Conservation (phyloP, 2,329 filamentous ascomycete genomes). For the Fusarium sp. region DNA sequence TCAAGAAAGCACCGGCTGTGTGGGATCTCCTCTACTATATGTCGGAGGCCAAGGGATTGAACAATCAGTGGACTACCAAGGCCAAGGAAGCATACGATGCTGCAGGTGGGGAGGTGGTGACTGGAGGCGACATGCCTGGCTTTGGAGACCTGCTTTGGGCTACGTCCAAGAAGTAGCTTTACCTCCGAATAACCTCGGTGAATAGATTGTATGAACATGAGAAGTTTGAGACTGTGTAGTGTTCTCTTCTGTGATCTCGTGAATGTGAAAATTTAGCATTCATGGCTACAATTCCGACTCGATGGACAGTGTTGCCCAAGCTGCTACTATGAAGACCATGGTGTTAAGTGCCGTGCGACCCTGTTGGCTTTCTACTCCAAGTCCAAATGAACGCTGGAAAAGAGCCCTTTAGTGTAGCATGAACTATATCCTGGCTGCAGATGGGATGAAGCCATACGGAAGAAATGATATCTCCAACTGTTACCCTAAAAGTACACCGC, state of each 20-base stretch:
- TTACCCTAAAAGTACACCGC: no score
- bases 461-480: fast-evolving
- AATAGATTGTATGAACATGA: fast-evolving
- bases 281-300: no score
- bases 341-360: fast-evolving
- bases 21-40: background rate
- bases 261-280: fast-evolving
- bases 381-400: no score
- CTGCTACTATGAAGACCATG: no score
- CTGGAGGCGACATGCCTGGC: background rate
- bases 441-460: background rate
- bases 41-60: background rate
- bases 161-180: background rate
- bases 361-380: no score
- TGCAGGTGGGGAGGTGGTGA: background rate
- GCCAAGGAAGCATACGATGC: background rate
- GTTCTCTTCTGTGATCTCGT: fast-evolving
- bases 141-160: background rate
- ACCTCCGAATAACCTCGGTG: background rate
- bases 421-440: no score
- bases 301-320: fast-evolving
- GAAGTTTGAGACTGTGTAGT: no score
- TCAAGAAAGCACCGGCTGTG: background rate
- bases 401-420: no score
- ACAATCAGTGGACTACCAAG: background rate